phyloP scores from a whole-genome alignment of 169 alveolate species.

The Neospora caninum region DNA sequence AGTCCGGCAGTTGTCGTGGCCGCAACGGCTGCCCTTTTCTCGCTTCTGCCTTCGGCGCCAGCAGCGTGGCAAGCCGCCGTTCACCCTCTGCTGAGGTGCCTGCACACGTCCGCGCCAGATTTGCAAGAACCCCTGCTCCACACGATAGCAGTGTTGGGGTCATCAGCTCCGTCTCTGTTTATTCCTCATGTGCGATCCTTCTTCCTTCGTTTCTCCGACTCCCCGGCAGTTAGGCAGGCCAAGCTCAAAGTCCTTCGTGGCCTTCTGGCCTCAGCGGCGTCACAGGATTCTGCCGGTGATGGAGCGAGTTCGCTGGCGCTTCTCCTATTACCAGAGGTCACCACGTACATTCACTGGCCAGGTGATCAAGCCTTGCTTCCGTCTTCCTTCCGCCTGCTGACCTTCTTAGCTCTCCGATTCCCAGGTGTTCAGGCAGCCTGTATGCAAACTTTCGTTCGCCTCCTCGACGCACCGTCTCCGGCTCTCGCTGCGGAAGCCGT shows the following conservation, averaged over 20 bases:
- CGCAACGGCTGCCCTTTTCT: slow-evolving; percentile 21
- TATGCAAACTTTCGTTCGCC: slow-evolving; percentile 46
- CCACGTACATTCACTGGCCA: slow-evolving; percentile 64
- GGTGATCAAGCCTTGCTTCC: slow-evolving; percentile 38
- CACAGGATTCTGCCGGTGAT: neutral
- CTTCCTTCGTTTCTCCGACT: slow-evolving; percentile 37
- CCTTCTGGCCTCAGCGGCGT: neutral
- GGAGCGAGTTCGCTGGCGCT: neutral
- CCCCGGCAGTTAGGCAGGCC: neutral
- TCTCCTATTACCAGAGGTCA: slow-evolving; percentile 45
- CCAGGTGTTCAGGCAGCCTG: slow-evolving; percentile 4
- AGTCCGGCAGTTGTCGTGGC: slow-evolving; percentile 56
- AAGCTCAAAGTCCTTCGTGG: slow-evolving; percentile 25
- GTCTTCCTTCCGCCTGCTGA: slow-evolving; percentile 3
- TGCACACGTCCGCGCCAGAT: slow-evolving; percentile 47
- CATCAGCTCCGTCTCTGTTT: slow-evolving; percentile 41
- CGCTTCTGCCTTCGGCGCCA: slow-evolving; percentile 15
- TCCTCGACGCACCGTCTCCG: slow-evolving; percentile 64
- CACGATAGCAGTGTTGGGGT: neutral
- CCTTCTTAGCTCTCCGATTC: slow-evolving; percentile 29
- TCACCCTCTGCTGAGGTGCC: slow-evolving; percentile 47
- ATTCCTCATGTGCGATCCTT: slow-evolving; percentile 37
- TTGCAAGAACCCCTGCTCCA: slow-evolving; percentile 37
- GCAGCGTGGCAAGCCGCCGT: slow-evolving; percentile 22
- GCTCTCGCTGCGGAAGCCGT: slow-evolving; percentile 69